phyloP scores from a whole-genome alignment of 805 yeast species.

The Wickerhamiella parazyma region DNA sequence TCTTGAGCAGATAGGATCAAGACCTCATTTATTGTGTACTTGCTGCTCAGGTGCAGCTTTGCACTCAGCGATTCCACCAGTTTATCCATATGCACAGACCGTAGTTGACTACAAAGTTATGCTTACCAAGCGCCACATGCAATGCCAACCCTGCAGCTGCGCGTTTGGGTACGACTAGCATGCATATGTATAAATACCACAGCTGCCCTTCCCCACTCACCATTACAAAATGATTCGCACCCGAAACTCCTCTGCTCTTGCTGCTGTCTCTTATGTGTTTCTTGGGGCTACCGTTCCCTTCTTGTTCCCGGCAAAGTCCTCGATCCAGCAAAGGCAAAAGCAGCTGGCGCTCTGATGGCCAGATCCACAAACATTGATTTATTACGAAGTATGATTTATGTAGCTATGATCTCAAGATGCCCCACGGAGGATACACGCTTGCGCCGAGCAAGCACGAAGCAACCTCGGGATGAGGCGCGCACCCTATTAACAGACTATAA shows the following conservation, averaged over 20 bases:
- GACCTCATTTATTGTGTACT: background rate
- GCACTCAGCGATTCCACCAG: background rate
- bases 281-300: constrained; percentile 19
- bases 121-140: background rate
- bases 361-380: background rate
- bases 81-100: constrained; percentile 2
- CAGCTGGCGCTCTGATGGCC: background rate
- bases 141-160: background rate
- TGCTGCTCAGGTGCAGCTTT: background rate
- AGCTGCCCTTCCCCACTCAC: background rate
- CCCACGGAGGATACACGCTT: no score
- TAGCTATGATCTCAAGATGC: background rate
- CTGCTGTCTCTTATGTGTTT: constrained; percentile 20
- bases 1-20: background rate
- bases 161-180: background rate
- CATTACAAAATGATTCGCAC: background rate
- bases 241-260: constrained; percentile 3
- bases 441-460: no score
- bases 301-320: constrained; percentile 21
- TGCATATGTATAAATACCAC: background rate
- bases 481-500: no score
- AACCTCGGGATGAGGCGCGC: no score
- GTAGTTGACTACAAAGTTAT: background rate
- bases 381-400: background rate
- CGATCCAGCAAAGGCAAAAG: constrained; percentile 13